Percentiles rank a stretch among this genome's conserved stretches.
phyloP scores from a whole-genome alignment of 306 rosid genomes.

The Acacia crassicarpa region DNA sequence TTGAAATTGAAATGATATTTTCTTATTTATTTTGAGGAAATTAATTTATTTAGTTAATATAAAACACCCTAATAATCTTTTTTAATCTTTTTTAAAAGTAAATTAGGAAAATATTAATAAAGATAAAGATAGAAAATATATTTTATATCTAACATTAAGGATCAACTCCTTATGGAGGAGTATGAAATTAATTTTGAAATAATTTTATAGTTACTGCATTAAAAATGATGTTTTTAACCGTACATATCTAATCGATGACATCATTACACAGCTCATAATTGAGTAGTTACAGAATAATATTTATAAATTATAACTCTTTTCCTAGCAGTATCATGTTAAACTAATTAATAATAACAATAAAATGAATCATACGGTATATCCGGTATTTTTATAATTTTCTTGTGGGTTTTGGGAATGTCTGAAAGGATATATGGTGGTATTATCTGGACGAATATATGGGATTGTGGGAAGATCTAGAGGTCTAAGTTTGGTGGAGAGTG shows the following conservation, averaged over 20 bases:
- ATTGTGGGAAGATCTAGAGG: conserved; percentile 27
- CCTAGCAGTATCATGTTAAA: not conserved
- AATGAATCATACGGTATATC: not conserved
- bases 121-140: no score
- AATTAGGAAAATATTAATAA: no score
- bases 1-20: no score
- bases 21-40: no score
- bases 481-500: conserved; percentile 50
- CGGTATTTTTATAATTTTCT: not conserved
- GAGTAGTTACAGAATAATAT: not conserved
- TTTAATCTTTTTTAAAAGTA: accelerated
- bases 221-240: no score
- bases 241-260: not conserved
- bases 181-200: not conserved
- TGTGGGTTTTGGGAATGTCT: conserved; percentile 23
- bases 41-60: no score
- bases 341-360: not conserved
- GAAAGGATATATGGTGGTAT: conserved; percentile 17
- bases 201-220: no score
- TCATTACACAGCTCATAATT: not conserved
- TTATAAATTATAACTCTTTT: not conserved
- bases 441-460: conserved; percentile 20
- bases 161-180: no score
- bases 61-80: no score
- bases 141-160: no score